Evolutionary conservation across 2,329 filamentous ascomycete species (phyloP).

Genomic region (Aspergillus felis): DNA sequence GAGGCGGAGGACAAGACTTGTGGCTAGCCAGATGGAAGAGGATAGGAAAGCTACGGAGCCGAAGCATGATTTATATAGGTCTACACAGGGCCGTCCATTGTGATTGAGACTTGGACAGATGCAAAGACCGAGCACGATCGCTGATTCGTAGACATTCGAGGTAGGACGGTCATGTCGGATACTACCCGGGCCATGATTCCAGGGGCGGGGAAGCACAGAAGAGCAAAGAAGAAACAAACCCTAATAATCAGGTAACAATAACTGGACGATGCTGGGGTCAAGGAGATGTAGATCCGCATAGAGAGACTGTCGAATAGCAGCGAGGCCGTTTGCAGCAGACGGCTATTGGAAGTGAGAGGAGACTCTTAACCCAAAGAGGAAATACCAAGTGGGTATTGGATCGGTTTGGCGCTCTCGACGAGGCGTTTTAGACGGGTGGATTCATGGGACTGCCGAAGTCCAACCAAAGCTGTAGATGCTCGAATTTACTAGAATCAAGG

Average conservation of each 20-base stretch:
- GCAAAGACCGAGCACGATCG: conserved; percentile 3
- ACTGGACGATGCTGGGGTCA: background rate
- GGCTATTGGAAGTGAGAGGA: conserved; percentile 5
- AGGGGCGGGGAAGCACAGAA: conserved; percentile 1
- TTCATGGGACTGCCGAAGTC: too few species aligned
- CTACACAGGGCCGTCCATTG: background rate
- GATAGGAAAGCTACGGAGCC: background rate
- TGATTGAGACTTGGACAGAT: background rate
- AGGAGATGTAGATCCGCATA: conserved; percentile 6
- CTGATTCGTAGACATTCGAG: conserved; percentile 10
- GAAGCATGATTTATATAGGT: conserved; percentile 8
- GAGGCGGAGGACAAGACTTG: background rate
- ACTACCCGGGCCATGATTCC: conserved; percentile 1
- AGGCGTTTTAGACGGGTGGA: background rate
- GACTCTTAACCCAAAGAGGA: background rate
- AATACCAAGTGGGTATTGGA: background rate
- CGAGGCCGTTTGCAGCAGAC: conserved; percentile 1
- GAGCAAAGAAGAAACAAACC: conserved; percentile 7
- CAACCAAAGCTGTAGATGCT: background rate
- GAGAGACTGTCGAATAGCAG: conserved; percentile 5
- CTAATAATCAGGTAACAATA: conserved; percentile 9
- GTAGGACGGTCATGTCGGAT: background rate
- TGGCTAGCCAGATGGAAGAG: background rate
- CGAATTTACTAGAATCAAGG: background rate
- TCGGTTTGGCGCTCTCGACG: background rate